Conservation (phyloP, 345 rosid species). For the Eucalyptus decipiens region DNA sequence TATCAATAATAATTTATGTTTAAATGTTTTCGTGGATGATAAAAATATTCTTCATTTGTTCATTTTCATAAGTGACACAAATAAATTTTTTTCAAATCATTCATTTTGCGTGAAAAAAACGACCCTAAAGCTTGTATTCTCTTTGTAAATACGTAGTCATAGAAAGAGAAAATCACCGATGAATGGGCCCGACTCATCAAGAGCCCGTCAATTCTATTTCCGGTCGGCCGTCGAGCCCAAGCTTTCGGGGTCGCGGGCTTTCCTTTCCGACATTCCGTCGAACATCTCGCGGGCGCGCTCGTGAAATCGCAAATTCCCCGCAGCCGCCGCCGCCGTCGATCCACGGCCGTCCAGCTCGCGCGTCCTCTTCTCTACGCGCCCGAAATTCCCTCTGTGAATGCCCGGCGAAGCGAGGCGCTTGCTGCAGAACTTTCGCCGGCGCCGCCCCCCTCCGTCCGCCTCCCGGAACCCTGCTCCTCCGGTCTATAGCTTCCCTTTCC, state of each 20-base stretch:
- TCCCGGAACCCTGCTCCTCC: constrained; percentile 5
- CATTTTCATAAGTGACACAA: no score
- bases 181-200: background rate
- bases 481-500: background rate
- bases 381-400: constrained; percentile 23
- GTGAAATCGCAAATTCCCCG: background rate
- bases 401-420: constrained; percentile 38
- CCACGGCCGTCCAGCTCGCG: background rate
- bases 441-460: constrained; percentile 4
- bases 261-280: background rate
- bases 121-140: no score
- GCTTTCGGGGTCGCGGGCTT: background rate
- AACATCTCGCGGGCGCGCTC: background rate
- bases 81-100: no score
- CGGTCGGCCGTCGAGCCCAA: background rate
- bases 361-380: background rate
- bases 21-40: background rate
- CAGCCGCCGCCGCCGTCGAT: background rate
- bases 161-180: background rate
- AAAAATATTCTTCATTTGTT: no score
- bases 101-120: no score
- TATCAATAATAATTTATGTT: no score
- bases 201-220: background rate
- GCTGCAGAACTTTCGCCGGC: constrained; percentile 17
- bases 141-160: background rate